Evolutionary conservation across 306 rosid species (phyloP).

Genomic region (Ormosia emarginata): DNA sequence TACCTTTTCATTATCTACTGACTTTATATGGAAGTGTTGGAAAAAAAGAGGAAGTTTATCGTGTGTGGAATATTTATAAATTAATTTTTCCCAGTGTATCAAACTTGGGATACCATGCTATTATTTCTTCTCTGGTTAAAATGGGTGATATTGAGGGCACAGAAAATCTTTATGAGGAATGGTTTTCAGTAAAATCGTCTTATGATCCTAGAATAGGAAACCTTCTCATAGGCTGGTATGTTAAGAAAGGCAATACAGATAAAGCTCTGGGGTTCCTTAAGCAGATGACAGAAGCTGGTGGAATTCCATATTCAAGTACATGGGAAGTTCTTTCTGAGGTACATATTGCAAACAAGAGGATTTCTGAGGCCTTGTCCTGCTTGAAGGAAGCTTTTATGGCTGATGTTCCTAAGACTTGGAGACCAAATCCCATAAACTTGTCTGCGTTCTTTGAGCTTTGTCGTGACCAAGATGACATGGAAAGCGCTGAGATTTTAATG

Average conservation of each 20-base stretch:
- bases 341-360: conserved; percentile 46
- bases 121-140: conserved; percentile 68
- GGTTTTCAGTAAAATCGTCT: conserved; percentile 60
- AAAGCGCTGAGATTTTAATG: conserved; percentile 44
- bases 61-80: conserved; percentile 79
- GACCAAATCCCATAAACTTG: conserved; percentile 56
- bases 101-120: conserved; percentile 84
- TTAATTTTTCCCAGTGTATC: conserved; percentile 63
- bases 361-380: conserved; percentile 61
- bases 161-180: conserved; percentile 70
- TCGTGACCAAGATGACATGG: conserved; percentile 46
- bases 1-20: conserved; percentile 85
- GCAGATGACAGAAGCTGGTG: conserved; percentile 55
- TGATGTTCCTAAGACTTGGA: conserved; percentile 63
- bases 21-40: conserved; percentile 79
- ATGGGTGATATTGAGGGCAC: conserved; percentile 76
- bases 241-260: conserved; percentile 46
- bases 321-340: conserved; percentile 82
- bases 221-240: conserved; percentile 59
- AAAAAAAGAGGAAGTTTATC: conserved; percentile 73
- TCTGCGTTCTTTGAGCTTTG: conserved; percentile 55
- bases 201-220: conserved; percentile 82
- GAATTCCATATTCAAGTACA: conserved; percentile 67
- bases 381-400: conserved; percentile 70
- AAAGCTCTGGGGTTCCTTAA: conserved; percentile 56